Evolutionary conservation across 495 filamentous ascomycete genomes (phyloP), one percentile per base, ranked within the genome.

Genomic region (Penicillium salamii): DNA sequence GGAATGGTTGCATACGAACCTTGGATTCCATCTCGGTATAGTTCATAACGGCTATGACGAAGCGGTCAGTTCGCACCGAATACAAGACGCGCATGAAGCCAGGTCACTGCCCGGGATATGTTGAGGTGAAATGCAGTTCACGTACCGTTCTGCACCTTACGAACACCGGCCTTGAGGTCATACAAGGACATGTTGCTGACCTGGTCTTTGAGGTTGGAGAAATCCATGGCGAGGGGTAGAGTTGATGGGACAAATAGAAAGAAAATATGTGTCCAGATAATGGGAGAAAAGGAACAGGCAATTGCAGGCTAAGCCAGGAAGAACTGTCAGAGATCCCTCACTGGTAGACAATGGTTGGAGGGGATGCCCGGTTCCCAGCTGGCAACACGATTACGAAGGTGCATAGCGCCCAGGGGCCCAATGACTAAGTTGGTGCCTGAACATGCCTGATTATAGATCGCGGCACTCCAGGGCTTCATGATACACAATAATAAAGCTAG

Each of bases 1-100:
- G 42, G 39, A 43, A 36, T 35, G 45, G 19, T 47, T 37, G 46
- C 21, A 37, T 41, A 75, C 75, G 55, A 54, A 93, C 91, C 88
- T 97, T 99, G 46, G 91, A 76, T 72, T 99, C 93, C 92, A 97
- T 97, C 66, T 97, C 93, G n/a, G 93, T 98, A 69, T 92, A 97
- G 70, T 97, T 98, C 93, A 97, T 97, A 33, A 98, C 92, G 54
- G 91, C 92, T 97, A 61, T 46, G 54, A 43, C 31, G 35, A 36
- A 43, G 53, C 49, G 57, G 55, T 67, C 47, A 57, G 49, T 42
- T 28, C 47, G 37, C 38, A 42, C 23, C 21, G 26, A 49, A 44
- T 28, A 39, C 20, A 24, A 40, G 12, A 50, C 18, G 40, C 52
- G 46, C 7, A 18, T 15, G 50, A 60, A 54, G 40, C 54, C 13